Conservation (phyloP, 345 rosid species). For the Passiflora organensis region DNA sequence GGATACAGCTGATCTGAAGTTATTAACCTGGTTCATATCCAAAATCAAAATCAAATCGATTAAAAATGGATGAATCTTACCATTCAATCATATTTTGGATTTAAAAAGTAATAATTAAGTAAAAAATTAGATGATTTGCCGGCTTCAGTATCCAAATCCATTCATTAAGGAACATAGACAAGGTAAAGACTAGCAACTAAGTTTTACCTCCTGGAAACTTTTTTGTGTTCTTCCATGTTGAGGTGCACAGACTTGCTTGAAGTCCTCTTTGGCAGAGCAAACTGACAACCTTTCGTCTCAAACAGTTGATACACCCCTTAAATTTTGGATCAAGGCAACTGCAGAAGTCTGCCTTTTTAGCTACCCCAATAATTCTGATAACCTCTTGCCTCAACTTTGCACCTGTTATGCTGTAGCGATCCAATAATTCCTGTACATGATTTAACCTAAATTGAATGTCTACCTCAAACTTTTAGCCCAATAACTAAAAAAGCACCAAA, state of each 20-base stretch:
- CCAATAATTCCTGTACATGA: conserved; percentile 36
- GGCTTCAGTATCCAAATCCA: too few relatives aligned
- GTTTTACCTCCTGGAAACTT: conserved; percentile 38
- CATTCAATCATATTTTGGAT: too few relatives aligned
- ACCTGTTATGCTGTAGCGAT: conserved; percentile 18
- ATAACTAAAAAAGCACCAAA: too few relatives aligned
- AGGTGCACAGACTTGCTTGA: conserved; percentile 30
- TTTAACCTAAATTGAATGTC: not conserved
- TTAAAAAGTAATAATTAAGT: too few relatives aligned
- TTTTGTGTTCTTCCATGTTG: conserved; percentile 39
- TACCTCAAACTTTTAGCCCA: too few relatives aligned
- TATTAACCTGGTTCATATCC: too few relatives aligned
- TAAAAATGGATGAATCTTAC: too few relatives aligned
- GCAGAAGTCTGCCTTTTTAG: conserved; percentile 22
- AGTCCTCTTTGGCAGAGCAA: conserved; percentile 30
- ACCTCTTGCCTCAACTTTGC: conserved; percentile 32
- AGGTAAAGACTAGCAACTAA: too few relatives aligned
- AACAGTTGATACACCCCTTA: conserved; percentile 30
- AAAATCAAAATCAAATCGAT: too few relatives aligned
- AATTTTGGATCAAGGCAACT: conserved; percentile 19
- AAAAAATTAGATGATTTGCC: too few relatives aligned
- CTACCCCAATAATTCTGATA: conserved; percentile 17
- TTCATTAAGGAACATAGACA: not conserved
- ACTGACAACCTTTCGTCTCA: conserved; percentile 26
- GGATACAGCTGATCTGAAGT: too few relatives aligned